Base-by-base conservation (phyloP, 441 rosid genomes). In the Macaranga tanarius region DNA sequence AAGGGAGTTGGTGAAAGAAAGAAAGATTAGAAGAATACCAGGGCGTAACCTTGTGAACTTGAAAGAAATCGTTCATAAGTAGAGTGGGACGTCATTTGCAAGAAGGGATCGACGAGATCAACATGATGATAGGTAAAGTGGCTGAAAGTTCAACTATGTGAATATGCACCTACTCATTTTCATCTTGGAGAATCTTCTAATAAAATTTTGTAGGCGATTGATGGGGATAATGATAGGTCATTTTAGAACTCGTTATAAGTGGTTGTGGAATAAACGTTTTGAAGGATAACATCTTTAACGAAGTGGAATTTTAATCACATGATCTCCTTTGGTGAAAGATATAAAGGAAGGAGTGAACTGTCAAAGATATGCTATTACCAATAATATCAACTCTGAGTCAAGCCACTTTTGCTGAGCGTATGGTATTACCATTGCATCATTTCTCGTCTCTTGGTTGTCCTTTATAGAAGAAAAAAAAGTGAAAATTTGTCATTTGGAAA, bases 1-100 rank as follows among this genome's bases (percentile, higher is more conserved):
- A 55, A 89, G 82, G 73, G 83, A 79, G 76, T 19, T 79, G 19
- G 77, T 82, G 77, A 89, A 87, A 52, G 81, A 82, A 63, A 81
- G 71, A 72, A 72, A 68, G 75, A 72, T 83, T 12, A 84, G 79
- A 67, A 78, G 81, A 74, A 75, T 82, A 1, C 90, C 92, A 0
- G 82, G 84, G 38, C 88, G 92, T 69, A 75, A 82, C 75, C 95
- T 92, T n/a, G 73, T 88, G 26, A 92, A 91, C 79, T 79, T 91
- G 86, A 88, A 86, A 19, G 77, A 86, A 69, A 87, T 88, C 50
- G 93, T 89, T 74, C 92, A 91, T 72, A 54, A 75, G 20, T 80
- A 75, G 57, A 75, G 75, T 65, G 34, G 76, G 71, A 42, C 65
- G 20, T 45, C 22, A 19, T 54, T 20, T 54, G 75, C 55, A 22